A percentile compares a stretch with the other conserved stretches of the same genome.
Conservation (phyloP, 371 early-diverging fungal species). For the Syncephalastrum monosporum region DNA sequence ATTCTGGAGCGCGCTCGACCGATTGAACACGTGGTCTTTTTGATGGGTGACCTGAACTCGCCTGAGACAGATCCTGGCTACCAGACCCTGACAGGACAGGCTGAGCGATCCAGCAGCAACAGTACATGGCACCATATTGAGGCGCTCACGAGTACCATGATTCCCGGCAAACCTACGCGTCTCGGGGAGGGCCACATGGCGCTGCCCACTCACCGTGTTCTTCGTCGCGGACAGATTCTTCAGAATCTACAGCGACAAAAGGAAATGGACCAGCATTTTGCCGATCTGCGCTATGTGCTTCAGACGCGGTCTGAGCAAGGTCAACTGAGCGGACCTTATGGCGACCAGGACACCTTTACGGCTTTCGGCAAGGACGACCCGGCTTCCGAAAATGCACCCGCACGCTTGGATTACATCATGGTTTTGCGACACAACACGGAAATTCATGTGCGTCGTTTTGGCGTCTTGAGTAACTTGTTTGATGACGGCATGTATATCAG, state of each 20-base stretch:
- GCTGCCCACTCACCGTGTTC: slow-evolving; percentile 44
- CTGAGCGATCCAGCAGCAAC: slow-evolving; percentile 9
- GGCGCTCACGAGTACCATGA: slow-evolving; percentile 17
- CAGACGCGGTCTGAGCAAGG: slow-evolving; percentile 22
- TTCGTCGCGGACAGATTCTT: slow-evolving; percentile 33
- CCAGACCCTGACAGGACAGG: slow-evolving; percentile 24
- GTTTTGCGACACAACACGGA: slow-evolving; percentile 13
- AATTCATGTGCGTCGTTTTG: slow-evolving; percentile 27
- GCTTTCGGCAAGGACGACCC: slow-evolving; percentile 38
- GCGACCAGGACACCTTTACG: slow-evolving; percentile 43
- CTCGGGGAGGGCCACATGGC: slow-evolving; percentile 22
- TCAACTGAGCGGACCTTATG: slow-evolving; percentile 42
- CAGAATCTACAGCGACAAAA: slow-evolving; percentile 18
- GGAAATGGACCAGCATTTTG: slow-evolving; percentile 17
- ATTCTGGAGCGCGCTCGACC: slow-evolving; percentile 13
- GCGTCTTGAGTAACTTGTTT: slow-evolving; percentile 37
- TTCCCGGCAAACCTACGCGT: slow-evolving; percentile 13
- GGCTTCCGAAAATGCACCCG: slow-evolving; percentile 30
- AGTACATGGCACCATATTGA: slow-evolving; percentile 28
- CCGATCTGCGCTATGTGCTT: slow-evolving; percentile 35
- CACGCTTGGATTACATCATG: slow-evolving; percentile 48
- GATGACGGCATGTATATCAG: slow-evolving; percentile 46
- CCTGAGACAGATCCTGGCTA: slow-evolving; percentile 39
- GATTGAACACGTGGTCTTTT: slow-evolving; percentile 9
- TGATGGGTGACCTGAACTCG: slow-evolving; percentile 46